Conservation (phyloP, 495 filamentous ascomycete species). For the Neurospora sp. region DNA sequence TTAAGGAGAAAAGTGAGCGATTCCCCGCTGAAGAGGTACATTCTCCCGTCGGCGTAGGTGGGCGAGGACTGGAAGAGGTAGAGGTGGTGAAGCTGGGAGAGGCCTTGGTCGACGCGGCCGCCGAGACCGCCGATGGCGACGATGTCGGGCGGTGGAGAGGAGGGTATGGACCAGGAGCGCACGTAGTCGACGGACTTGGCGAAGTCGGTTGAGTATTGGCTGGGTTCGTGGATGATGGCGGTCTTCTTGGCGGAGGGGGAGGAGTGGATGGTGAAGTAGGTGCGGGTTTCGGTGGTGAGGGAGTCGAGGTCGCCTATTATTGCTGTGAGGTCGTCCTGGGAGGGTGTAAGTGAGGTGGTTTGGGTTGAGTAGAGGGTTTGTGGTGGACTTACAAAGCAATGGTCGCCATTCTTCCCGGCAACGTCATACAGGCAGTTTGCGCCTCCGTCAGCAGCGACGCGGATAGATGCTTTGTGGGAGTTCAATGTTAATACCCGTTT, state of each 20-base stretch:
- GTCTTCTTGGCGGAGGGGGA: conserved; percentile 27
- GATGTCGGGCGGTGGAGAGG: conserved; percentile 32
- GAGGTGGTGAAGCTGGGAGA: conserved; percentile 77
- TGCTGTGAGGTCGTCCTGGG: conserved; percentile 45
- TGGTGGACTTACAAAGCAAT: conserved; percentile 10
- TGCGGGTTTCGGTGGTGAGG: conserved; percentile 43
- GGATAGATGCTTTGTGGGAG: conserved; percentile 37
- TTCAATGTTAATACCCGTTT: not conserved
- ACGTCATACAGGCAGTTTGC: conserved; percentile 70
- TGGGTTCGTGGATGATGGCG: conserved; percentile 51
- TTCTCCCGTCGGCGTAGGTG: conserved; percentile 32
- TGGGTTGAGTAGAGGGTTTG: not conserved
- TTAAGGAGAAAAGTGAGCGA: conserved; percentile 73
- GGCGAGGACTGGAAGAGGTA: conserved; percentile 46
- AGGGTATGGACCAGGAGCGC: conserved; percentile 10
- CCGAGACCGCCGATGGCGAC: conserved; percentile 75
- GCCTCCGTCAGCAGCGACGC: conserved; percentile 81
- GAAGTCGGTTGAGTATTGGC: conserved; percentile 79
- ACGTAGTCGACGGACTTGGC: conserved; percentile 47
- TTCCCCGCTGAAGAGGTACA: conserved; percentile 69
- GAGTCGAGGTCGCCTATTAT: conserved; percentile 92
- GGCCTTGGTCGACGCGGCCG: conserved; percentile 83
- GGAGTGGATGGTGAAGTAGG: conserved; percentile 51
- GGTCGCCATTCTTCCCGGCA: conserved; percentile 14
- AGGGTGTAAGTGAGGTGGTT: conserved; percentile 13